A percentile compares a stretch with the other conserved stretches of the same genome.
phyloP scores from a whole-genome alignment of 2,329 filamentous ascomycete species.

The Fusarium circinatum region DNA sequence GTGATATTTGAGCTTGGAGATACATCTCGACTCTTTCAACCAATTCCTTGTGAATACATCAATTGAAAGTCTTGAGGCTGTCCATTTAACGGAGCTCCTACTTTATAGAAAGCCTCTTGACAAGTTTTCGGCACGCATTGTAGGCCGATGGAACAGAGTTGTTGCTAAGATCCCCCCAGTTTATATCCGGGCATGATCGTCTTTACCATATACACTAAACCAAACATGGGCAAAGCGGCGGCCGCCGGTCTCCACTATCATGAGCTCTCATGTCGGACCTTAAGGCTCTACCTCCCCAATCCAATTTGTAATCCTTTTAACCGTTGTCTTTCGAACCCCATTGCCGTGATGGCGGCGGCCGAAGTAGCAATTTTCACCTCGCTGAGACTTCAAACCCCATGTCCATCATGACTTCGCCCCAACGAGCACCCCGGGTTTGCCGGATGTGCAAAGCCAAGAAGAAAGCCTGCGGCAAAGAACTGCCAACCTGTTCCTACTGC shows the following conservation, averaged over 20 bases:
- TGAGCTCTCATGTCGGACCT: not conserved
- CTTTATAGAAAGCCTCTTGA: too few relatives aligned
- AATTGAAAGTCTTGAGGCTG: too few relatives aligned
- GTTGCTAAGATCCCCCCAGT: not conserved
- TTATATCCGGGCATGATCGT: not conserved
- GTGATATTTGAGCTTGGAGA: too few relatives aligned
- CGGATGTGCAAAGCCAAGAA: not conserved
- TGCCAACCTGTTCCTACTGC: not conserved
- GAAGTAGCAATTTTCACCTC: rapidly evolving
- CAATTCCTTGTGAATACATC: too few relatives aligned
- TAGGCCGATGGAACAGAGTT: not conserved
- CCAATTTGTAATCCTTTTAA: not conserved
- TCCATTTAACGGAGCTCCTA: too few relatives aligned
- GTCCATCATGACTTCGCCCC: not conserved
- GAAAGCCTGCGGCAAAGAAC: not conserved
- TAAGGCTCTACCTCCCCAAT: rapidly evolving
- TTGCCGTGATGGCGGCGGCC: not conserved
- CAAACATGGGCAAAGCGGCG: not conserved
- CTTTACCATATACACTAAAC: not conserved
- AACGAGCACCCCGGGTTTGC: not conserved
- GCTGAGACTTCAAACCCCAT: rapidly evolving
- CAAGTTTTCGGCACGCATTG: too few relatives aligned
- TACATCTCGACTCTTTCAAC: too few relatives aligned
- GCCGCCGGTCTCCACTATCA: not conserved
- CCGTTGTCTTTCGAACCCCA: rapidly evolving